A percentile compares a stretch with the other conserved stretches of the same genome.
Evolutionary conservation across 2,329 filamentous ascomycete species (phyloP).

Genomic region (Anisogramma anomala): DNA sequence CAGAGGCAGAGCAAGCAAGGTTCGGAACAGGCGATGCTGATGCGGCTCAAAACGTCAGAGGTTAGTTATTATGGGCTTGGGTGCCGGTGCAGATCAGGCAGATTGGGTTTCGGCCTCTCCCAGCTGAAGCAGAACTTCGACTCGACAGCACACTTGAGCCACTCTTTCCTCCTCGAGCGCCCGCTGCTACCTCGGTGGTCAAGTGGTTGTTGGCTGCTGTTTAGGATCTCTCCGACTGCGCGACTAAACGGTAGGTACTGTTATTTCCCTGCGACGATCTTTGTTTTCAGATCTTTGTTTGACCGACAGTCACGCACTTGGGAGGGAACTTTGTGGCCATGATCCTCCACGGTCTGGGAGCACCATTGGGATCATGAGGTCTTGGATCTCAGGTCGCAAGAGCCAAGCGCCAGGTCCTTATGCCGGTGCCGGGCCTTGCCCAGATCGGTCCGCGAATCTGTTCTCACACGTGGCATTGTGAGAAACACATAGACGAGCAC

Average conservation of each 20-base stretch:
- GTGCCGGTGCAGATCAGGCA: slow-evolving; percentile 21
- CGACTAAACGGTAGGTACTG: slow-evolving; percentile 2
- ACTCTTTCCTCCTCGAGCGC: not conserved
- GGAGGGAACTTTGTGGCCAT: not conserved
- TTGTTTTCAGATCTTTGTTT: slow-evolving; percentile 6
- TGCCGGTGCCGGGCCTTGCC: too few relatives aligned
- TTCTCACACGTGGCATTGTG: too few relatives aligned
- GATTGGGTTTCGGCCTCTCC: slow-evolving; percentile 26
- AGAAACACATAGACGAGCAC: too few relatives aligned
- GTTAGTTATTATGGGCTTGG: too few relatives aligned
- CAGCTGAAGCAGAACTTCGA: slow-evolving; percentile 26
- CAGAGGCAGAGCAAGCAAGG: not conserved
- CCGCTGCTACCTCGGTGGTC: not conserved
- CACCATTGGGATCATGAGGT: too few relatives aligned
- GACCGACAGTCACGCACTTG: not conserved
- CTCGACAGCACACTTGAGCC: slow-evolving; percentile 2
- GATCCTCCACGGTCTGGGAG: slow-evolving; percentile 7
- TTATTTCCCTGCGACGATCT: slow-evolving; percentile 5
- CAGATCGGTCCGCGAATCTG: too few relatives aligned
- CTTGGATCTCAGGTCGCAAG: too few relatives aligned
- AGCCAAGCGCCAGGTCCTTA: too few relatives aligned
- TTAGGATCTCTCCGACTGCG: too few relatives aligned
- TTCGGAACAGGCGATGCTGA: not conserved
- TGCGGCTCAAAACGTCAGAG: slow-evolving; percentile 21
- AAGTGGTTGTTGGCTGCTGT: not conserved